Evolutionary conservation across 2,329 filamentous ascomycete genomes (phyloP), one percentile per base, ranked within the genome.

Genomic region (Septoria linicola): DNA sequence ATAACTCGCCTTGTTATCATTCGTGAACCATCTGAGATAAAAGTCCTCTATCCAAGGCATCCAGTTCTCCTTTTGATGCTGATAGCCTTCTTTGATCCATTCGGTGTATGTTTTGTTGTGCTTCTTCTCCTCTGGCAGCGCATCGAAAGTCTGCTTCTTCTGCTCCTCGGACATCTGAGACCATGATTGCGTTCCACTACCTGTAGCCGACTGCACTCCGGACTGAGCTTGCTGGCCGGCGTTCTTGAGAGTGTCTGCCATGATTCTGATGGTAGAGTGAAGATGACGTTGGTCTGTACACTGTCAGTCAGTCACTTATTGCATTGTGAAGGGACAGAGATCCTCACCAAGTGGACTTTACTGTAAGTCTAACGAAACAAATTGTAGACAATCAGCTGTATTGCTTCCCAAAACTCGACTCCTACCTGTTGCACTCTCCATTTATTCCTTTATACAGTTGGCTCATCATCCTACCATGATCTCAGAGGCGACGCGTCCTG

Each of bases 1-100:
- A 63, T 89, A 89, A 66, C 80, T 84, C 4, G 84, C 80, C 71
- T 89, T 88, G 76, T 89, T 89, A 65, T 88, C 84, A 57, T 84
- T 85, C 62, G 84, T 87, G 69, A 88, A 88, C 76, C 81, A 88
- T 45, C 77, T 76, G 21, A 89, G 77, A 67, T 87, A 88, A 53
- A 82, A 69, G 67, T 89, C 86, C 69, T 89, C 85, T 50, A 88
- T 73, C 85, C 86, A 89, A 1, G 86, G 86, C 66, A 88, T 79
- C 86, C 86, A 89, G 62, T 72, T 77, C 66, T 89, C 84, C 70
- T 89, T 88, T 68, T 88, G 82, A 48, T 79, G 71, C 72, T 87
- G 83, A 75, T 88, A 89, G 43, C 79, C 81, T 50, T 82, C 70
- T 66, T 78, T 81, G 54, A 77, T 68, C 78, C 79, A 83, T 62